Conservation (phyloP, 345 rosid species). For the Brassica incana region DNA sequence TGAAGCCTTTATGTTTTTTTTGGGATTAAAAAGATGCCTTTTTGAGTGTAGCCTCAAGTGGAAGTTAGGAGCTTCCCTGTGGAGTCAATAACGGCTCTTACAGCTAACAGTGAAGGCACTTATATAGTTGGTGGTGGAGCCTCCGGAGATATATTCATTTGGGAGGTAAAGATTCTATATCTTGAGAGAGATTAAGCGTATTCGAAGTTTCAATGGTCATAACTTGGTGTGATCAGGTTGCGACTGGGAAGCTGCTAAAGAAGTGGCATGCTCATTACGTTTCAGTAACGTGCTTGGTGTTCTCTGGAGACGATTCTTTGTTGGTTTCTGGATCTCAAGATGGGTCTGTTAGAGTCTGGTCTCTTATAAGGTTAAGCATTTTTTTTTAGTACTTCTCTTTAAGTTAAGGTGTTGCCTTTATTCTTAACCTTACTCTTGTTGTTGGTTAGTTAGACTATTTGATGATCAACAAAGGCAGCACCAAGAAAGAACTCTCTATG, state of each 20-base stretch:
- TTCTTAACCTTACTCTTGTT: not conserved
- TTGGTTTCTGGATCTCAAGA: conserved; percentile 84
- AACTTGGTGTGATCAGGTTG: conserved; percentile 47
- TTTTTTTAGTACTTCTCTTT: not conserved
- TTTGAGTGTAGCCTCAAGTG: conserved; percentile 63
- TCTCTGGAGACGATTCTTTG: conserved; percentile 72
- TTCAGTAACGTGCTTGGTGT: conserved; percentile 70
- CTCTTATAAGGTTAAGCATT: conserved; percentile 56
- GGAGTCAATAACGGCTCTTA: conserved; percentile 68
- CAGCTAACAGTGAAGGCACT: conserved; percentile 69
- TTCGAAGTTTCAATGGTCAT: not conserved
- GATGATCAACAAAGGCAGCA: conserved; percentile 59
- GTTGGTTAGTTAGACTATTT: conserved; percentile 58
- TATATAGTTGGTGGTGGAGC: conserved; percentile 78
- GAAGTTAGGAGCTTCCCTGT: conserved; percentile 74
- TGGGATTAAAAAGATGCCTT: not conserved
- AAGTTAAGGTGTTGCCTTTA: not conserved
- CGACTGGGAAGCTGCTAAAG: conserved; percentile 70
- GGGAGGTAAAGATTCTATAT: conserved; percentile 61
- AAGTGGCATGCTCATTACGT: conserved; percentile 83
- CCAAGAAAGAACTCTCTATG: conserved; percentile 56
- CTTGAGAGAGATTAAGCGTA: not conserved
- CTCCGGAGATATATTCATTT: conserved; percentile 65
- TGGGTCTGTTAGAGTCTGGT: conserved; percentile 80
- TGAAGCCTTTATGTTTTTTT: not conserved